Conservation (phyloP, 2,329 filamentous ascomycete species). For the Didymella pomorum region DNA sequence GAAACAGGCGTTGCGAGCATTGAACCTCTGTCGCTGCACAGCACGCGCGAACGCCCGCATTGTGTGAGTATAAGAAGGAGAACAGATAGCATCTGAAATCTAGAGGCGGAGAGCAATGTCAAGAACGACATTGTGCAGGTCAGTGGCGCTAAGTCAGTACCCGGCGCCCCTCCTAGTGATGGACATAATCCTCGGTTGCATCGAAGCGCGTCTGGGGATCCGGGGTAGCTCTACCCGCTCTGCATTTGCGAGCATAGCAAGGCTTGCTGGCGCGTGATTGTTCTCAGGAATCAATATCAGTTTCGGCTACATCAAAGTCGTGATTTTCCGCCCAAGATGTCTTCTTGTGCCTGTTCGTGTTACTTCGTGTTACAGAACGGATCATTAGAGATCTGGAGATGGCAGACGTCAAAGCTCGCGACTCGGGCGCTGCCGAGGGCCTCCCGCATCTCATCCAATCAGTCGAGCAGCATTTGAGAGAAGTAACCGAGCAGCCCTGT, state of each 20-base stretch:
- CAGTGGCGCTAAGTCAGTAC: conserved; percentile 32
- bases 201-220: conserved; percentile 11
- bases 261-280: too few relatives aligned
- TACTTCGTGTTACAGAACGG: background rate
- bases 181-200: conserved; percentile 35
- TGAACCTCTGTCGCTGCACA: conserved; percentile 29
- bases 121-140: conserved; percentile 17
- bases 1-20: conserved; percentile 16
- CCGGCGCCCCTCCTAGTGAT: conserved; percentile 29
- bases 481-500: conserved; percentile 18
- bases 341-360: background rate
- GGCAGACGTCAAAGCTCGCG: conserved; percentile 11
- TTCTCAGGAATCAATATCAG: background rate
- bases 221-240: conserved; percentile 13
- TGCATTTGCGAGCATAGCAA: background rate
- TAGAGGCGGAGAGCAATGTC: background rate
- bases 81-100: background rate
- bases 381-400: background rate
- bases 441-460: conserved; percentile 15
- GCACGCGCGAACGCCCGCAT: conserved; percentile 41
- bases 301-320: background rate
- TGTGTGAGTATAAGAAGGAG: background rate
- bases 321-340: too few relatives aligned
- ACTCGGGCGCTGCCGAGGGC: conserved; percentile 18
- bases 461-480: conserved; percentile 7